These are phyloP conservation scores for Crithidia expoeki DNA, from an alignment of 208 protist species.

Conservation along the genomic window DNA sequence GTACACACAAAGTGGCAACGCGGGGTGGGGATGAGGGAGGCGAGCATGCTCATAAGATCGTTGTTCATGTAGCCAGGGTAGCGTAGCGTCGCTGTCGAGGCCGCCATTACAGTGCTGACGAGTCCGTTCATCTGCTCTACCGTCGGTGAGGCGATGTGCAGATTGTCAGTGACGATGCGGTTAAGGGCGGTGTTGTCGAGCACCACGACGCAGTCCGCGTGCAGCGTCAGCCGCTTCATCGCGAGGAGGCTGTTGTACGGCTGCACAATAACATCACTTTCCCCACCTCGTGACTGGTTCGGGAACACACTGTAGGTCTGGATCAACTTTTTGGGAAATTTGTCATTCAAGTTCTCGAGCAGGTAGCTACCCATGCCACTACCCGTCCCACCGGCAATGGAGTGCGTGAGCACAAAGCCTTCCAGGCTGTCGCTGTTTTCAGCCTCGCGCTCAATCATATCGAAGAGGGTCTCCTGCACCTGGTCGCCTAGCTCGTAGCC, in stretches of 20 bases:
- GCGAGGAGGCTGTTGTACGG: constrained; percentile 99
- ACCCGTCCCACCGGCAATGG: constrained; percentile 99
- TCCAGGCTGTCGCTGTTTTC: constrained; percentile 99
- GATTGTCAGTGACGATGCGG: constrained; percentile 96
- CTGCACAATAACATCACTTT: constrained; percentile 98
- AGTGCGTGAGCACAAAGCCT: constrained; percentile 99
- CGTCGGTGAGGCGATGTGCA: constrained; percentile 95
- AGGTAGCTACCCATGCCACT: constrained; percentile 99
- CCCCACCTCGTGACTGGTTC: constrained; percentile 70
- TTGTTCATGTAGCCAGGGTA: constrained; percentile 99
- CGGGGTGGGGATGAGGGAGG: constrained; percentile 99
- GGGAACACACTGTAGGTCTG: constrained; percentile 99
- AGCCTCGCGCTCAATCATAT: constrained; percentile 99
- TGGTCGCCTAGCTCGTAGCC: constrained; percentile 93
- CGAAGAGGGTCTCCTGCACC: constrained; percentile 95
- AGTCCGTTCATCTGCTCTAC: constrained; percentile 98
- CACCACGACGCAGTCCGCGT: constrained; percentile 98
- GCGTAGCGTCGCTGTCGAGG: constrained; percentile 98
- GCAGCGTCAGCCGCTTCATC: constrained; percentile 97
- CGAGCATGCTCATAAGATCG: constrained; percentile 97
- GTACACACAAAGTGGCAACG: constrained; percentile 99
- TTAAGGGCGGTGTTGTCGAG: constrained; percentile 99
- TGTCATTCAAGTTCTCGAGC: constrained; percentile 98
- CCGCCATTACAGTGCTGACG: constrained; percentile 99
- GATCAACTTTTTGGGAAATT: constrained; percentile 98